Percentiles rank a stretch among this genome's conserved stretches.
phyloP scores from a whole-genome alignment of 768 basidiomycete genomes.

The Pleurotus tuoliensis region DNA sequence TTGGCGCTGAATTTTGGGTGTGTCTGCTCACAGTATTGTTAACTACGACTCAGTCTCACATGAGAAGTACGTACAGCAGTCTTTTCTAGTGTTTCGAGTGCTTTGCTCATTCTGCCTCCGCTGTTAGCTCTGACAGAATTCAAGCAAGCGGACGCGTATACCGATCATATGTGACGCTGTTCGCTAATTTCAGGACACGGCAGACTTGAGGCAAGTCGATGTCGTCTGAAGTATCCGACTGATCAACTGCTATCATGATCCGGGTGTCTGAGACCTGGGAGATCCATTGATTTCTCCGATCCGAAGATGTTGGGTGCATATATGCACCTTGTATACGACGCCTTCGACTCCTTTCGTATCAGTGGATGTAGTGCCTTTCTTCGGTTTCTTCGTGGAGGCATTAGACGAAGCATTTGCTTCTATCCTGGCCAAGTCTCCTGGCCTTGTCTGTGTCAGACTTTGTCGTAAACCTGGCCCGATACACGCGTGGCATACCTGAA shows the following conservation, averaged over 20 bases:
- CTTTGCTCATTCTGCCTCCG: constrained; percentile 77
- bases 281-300: too few relatives aligned
- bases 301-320: too few relatives aligned
- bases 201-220: constrained; percentile 83
- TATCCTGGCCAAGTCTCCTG: constrained; percentile 86
- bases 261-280: constrained; percentile 73
- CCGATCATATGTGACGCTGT: constrained; percentile 91
- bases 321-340: constrained; percentile 76
- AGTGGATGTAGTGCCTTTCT: constrained; percentile 38
- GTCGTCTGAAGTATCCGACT: constrained; percentile 59
- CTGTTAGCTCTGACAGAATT: not conserved
- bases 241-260: constrained; percentile 77
- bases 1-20: not conserved
- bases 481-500: constrained; percentile 50
- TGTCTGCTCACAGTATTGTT: constrained; percentile 14
- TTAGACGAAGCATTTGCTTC: constrained; percentile 59
- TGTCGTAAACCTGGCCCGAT: not conserved
- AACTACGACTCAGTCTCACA: not conserved
- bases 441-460: constrained; percentile 35
- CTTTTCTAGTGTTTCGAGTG: constrained; percentile 63
- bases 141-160: constrained; percentile 16
- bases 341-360: constrained; percentile 55
- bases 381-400: constrained; percentile 35
- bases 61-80: constrained; percentile 21
- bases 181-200: constrained; percentile 83